phyloP scores from a whole-genome alignment of 2,329 filamentous ascomycete genomes.

The Arachnomyces sp. region DNA sequence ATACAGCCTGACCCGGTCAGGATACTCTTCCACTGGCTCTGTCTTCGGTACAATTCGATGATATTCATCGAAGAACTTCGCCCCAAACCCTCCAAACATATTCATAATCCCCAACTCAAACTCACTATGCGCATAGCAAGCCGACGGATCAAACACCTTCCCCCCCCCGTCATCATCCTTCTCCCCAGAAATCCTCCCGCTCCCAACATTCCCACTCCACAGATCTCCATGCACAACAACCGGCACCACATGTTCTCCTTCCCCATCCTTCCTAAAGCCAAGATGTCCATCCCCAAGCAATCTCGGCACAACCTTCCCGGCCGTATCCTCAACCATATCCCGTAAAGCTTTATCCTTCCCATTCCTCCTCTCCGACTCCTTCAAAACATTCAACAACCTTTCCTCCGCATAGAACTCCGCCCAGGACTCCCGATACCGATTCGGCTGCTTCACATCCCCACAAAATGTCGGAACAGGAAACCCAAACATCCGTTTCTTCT shows the following conservation, averaged over 20 bases:
- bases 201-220: slow-evolving; percentile 80
- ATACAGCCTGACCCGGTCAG: slow-evolving; percentile 74
- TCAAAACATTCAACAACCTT: slow-evolving; percentile 59
- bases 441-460: slow-evolving; percentile 75
- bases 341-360: slow-evolving; percentile 58
- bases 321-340: slow-evolving; percentile 57
- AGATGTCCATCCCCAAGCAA: slow-evolving; percentile 64
- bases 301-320: slow-evolving; percentile 60
- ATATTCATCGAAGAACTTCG: slow-evolving; percentile 69
- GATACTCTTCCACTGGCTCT: slow-evolving; percentile 73
- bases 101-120: slow-evolving; percentile 91
- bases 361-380: slow-evolving; percentile 51
- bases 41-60: slow-evolving; percentile 66
- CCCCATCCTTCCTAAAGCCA: slow-evolving; percentile 37
- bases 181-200: slow-evolving; percentile 52
- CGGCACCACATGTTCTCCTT: slow-evolving; percentile 51
- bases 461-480: slow-evolving; percentile 83
- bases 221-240: slow-evolving; percentile 85
- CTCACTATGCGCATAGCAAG: slow-evolving; percentile 79
- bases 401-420: slow-evolving; percentile 77
- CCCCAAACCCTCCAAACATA: slow-evolving; percentile 87
- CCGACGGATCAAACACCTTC: slow-evolving; percentile 74
- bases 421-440: slow-evolving; percentile 66
- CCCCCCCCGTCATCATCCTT: slow-evolving; percentile 53
- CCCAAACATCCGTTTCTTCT: slow-evolving; percentile 56